Base-by-base conservation (phyloP, 805 yeast species). In the Saccharomycopsis malanga region DNA sequence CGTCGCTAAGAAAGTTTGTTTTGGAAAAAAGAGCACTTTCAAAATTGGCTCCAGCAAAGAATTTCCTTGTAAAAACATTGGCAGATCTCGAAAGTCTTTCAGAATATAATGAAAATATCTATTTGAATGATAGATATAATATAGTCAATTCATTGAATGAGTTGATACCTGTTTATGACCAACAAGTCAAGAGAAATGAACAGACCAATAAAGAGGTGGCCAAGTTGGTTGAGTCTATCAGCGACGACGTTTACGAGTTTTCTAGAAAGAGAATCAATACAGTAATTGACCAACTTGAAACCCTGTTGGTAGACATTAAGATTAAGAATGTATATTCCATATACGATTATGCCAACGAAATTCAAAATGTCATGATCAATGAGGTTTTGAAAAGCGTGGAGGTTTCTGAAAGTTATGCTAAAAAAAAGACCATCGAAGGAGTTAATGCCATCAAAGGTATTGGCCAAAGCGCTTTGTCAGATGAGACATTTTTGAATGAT, bases 41-140 rank as follows among this genome's bases (percentile, higher is more conserved):
- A 0, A 93, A 93, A 61, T 69, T 93, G 12, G 74, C 87, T 30
- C 99, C 99, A 0, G 98, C 96, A 0, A 87, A 88, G 59, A 89
- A 82, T n/a, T 93, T 84, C 57, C 65, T 91, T 24, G 52, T 71
- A 17, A 91, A 88, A 57, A 59, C 89, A 10, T 72, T 85, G 36
- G 62, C 62, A 20, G 99, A 93, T 58, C 58, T 91, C 35, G 67
- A 68, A 42, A 64, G 67, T 1, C 68, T 93, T 18, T 73, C 94
- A 0, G 64, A 70, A 7, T 64, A 76, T n/a, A 93, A 89, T 60
- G 71, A 77, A 43, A 63, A 70, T n/a, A 65, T 75, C 12, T 74
- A 79, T 54, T 55, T 63, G 12, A 64, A 68, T 22, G 85, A 79
- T 48, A 72, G 71, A 43, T 70, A 70, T 3, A 62, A 68, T 29